A percentile compares a stretch with the other conserved stretches of the same genome.
Evolutionary conservation across 768 basidiomycete species (phyloP).

Genomic region (Megacollybia marginata): DNA sequence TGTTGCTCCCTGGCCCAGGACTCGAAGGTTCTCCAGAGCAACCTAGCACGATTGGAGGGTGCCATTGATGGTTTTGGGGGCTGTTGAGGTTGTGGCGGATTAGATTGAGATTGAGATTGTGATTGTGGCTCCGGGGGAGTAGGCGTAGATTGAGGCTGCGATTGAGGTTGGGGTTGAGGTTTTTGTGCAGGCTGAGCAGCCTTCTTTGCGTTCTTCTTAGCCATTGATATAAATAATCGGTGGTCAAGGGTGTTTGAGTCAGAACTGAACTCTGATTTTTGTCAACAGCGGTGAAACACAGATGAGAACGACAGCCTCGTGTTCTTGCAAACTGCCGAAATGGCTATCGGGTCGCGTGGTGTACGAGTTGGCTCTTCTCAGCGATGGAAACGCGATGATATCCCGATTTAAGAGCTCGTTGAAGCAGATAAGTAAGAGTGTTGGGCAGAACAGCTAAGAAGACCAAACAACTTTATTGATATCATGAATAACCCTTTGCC

Average conservation of each 20-base stretch:
- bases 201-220: constrained; percentile 9
- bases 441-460: too few species aligned
- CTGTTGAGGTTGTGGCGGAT: constrained; percentile 6
- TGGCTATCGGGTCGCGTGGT: constrained; percentile 23
- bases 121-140: constrained; percentile 10
- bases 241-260: background rate
- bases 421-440: too few species aligned
- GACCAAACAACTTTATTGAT: too few species aligned
- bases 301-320: constrained; percentile 34
- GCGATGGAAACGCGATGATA: too few species aligned
- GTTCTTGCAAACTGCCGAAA: constrained; percentile 28
- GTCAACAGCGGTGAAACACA: constrained; percentile 21
- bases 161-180: background rate
- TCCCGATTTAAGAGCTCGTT: too few species aligned
- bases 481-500: too few species aligned
- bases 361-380: background rate
- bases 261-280: constrained; percentile 10
- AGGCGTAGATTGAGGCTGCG: background rate
- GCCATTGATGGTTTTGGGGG: constrained; percentile 7
- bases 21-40: constrained; percentile 29
- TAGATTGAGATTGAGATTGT: constrained; percentile 6
- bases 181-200: background rate
- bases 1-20: constrained; percentile 19
- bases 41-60: constrained; percentile 14
- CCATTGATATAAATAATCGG: constrained; percentile 10